Evolutionary conservation across 148 eudicot species (phyloP), one percentile per base, ranked within the genome.

Genomic region (Linanthus parryae): DNA sequence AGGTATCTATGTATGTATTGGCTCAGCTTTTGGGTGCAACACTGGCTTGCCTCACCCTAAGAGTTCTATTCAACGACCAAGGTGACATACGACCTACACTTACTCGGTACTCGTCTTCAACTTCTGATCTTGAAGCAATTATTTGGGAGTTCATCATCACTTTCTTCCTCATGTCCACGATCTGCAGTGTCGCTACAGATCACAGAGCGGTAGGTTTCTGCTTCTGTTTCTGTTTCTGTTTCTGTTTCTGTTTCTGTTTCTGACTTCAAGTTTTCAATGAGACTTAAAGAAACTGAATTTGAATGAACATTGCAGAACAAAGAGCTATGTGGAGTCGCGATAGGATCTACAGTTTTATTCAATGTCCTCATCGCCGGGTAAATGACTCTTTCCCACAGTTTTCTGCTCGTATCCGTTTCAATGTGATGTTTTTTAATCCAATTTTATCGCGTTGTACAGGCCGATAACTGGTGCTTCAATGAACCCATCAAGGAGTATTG

Each of bases 401-500:
- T 40, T 40, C 0, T 40, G 44, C 2, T 40, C 18, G 15, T 40
- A 2, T 12, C 14, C 17, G 4, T 38, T 38, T 0, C 17, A 14
- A 38, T 38, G n/a, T n/a, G n/a, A n/a, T n/a, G n/a, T n/a, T n/a
- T 20, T 21, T 21, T 10, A 44, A 42, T 16, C 5, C 5, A 16
- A 10, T 13, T n/a, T 42, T 42, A 42, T 16, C 6, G 7, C 6
- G 6, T 26, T 39, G 29, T 52, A 51, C 72, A 75, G 80, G 59
- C 64, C 69, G 2, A 70, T 62, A 10, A 70, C 80, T 8, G 80
- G 80, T 28, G 76, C 76, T 52, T 59, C 76, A 17, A 70, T 75
- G 75, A 75, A 75, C 44, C 80, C 76, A 5, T 73, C 76, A 52
- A 75, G 75, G 54, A 75, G 80, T 39, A 51, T 75, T 26, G 75